Evolutionary conservation across 495 filamentous ascomycete species (phyloP), one percentile per base, ranked within the genome.

Genomic region (Sordaria brevicollis): DNA sequence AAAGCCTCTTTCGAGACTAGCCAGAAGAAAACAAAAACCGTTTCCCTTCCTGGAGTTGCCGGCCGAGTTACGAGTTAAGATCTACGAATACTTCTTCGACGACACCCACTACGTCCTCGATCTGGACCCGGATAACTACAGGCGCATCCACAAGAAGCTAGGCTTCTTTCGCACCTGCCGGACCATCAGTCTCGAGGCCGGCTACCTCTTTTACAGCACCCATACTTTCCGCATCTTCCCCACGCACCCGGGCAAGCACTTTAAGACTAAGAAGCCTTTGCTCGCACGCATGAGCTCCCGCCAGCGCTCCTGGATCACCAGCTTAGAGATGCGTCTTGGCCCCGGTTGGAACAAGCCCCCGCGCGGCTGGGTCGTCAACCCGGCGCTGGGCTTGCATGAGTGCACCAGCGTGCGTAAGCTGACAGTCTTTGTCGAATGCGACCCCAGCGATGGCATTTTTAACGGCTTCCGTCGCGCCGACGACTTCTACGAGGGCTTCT

Each of bases 11-110:
- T 29, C 49, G 21, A 15, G 49, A 57, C 19, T 57, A 7, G 49
- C 21, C 21, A 15, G 49, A 29, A 57, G 49, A 5, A 67, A 68
- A 38, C 43, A 21, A 70, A 72, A 80, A 49, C 83, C 86, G 0
- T 96, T 96, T 74, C 87, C 83, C 34, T 93, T 96, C 79, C 86
- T 96, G 75, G 85, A 89, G 65, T 83, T 97, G 0, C 93, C 93
- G 0, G 85, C 87, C 10, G 93, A 97, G 75, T 82, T 97, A 35
- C 91, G 93, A 9, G 72, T 88, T 49, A 87, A 87, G 65, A 86
- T 97, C 41, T 93, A 93, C 76, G 83, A 81, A 67, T 80, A 87
- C 69, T 80, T 89, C 54, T 89, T 97, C 65, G 72, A 78, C 37
- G 74, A 77, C 21, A 82, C 83, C 8, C 79, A 80, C 54, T 79